phyloP scores from a whole-genome alignment of 2,329 filamentous ascomycete genomes.

The Colletotrichum siamense region DNA sequence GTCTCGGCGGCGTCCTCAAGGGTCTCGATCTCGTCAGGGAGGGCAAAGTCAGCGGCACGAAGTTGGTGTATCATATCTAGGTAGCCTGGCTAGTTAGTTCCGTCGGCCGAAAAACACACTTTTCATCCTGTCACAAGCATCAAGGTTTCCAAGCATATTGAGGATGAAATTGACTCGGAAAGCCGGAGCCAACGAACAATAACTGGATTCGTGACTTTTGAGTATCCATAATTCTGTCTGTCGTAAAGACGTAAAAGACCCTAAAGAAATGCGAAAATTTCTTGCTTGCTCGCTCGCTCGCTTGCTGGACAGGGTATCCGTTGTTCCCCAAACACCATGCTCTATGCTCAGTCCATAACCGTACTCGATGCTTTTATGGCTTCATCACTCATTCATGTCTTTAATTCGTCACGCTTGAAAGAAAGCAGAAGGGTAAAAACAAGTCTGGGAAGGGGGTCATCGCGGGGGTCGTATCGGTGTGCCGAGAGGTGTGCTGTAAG shows the following conservation, averaged over 20 bases:
- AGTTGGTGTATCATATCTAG: background rate
- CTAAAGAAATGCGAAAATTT: slow-evolving; percentile 16
- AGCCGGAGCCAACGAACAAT: background rate
- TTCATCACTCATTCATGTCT: slow-evolving; percentile 22
- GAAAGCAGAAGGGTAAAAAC: slow-evolving; percentile 11
- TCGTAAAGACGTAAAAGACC: background rate
- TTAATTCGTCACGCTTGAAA: slow-evolving; percentile 15
- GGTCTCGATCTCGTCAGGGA: background rate
- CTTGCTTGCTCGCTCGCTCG: background rate
- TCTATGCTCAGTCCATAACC: slow-evolving; percentile 21
- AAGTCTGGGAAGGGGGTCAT: slow-evolving; percentile 12
- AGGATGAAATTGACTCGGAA: background rate
- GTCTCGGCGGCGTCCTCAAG: slow-evolving; percentile 36
- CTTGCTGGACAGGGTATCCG: slow-evolving; percentile 17
- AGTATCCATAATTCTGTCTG: slow-evolving; percentile 9
- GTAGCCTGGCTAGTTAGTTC: background rate
- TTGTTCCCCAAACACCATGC: slow-evolving; percentile 18
- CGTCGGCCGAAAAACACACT: background rate
- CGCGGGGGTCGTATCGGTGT: slow-evolving; percentile 15
- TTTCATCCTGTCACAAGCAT: background rate
- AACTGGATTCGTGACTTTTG: slow-evolving; percentile 5
- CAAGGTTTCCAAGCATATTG: background rate
- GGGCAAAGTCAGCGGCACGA: slow-evolving; percentile 24
- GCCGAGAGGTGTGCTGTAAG: slow-evolving; percentile 17
- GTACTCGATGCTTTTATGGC: slow-evolving; percentile 17